phyloP scores from a whole-genome alignment of 352 stramenopile genomes.

The Phytophthora fragariae region DNA sequence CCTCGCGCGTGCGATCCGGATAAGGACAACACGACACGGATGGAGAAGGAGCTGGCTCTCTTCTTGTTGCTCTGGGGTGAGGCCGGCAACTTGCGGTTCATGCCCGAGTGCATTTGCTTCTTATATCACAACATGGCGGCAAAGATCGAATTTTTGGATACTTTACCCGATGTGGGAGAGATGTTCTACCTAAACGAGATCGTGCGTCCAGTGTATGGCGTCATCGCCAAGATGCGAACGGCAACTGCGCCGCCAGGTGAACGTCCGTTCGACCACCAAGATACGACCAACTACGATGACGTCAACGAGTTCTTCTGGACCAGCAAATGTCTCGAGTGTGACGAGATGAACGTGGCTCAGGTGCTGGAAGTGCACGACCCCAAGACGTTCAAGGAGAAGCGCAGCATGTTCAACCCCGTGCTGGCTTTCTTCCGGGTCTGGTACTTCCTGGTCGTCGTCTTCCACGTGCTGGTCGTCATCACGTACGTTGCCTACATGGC shows the following conservation, averaged over 20 bases:
- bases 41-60: constrained; percentile 82
- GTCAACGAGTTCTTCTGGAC: constrained; percentile 93
- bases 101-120: constrained; percentile 92
- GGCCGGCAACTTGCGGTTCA: constrained; percentile 86
- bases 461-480: constrained; percentile 74
- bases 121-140: constrained; percentile 83
- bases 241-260: constrained; percentile 47
- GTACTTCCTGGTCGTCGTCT: constrained; percentile 83
- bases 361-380: constrained; percentile 62
- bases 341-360: constrained; percentile 75
- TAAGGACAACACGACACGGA: constrained; percentile 42
- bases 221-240: constrained; percentile 80
- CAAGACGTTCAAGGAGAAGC: constrained; percentile 92
- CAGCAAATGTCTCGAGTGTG: constrained; percentile 64
- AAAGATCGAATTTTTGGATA: constrained; percentile 68
- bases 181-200: constrained; percentile 74
- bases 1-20: constrained; percentile 76
- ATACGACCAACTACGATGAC: constrained; percentile 91
- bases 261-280: constrained; percentile 74
- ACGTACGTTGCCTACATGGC: constrained; percentile 79
- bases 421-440: constrained; percentile 86
- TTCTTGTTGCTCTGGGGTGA: constrained; percentile 89
- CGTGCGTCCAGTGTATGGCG: constrained; percentile 79
- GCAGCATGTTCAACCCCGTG: constrained; percentile 86
- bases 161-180: constrained; percentile 57